Conservation (phyloP, 768 basidiomycete species). For the Rhizopogon salebrosus region DNA sequence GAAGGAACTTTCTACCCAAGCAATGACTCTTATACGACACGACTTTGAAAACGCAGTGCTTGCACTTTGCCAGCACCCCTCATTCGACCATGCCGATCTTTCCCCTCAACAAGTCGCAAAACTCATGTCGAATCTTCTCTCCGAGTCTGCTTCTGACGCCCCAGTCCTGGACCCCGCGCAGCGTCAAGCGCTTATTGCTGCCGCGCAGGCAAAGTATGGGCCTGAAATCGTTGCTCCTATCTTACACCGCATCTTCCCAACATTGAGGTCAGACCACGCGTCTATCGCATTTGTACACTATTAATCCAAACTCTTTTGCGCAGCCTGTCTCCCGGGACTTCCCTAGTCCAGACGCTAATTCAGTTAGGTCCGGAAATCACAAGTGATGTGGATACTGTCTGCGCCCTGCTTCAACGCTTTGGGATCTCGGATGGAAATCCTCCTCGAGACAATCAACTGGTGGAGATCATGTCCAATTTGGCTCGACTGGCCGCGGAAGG, state of each 20-base stretch:
- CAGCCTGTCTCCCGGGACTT: constrained; percentile 63
- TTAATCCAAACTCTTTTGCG: constrained; percentile 9
- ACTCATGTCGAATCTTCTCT: constrained; percentile 76
- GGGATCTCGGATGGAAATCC: constrained; percentile 68
- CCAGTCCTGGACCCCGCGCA: constrained; percentile 70
- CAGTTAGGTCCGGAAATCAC: constrained; percentile 80
- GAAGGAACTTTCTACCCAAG: constrained; percentile 54
- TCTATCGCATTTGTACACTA: constrained; percentile 9
- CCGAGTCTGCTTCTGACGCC: constrained; percentile 60
- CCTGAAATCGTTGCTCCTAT: constrained; percentile 71
- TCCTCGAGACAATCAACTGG: constrained; percentile 63
- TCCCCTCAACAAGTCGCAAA: constrained; percentile 70
- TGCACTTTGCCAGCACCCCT: constrained; percentile 72
- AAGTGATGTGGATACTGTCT: constrained; percentile 63
- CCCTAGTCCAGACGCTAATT: constrained; percentile 69
- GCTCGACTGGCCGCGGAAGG: constrained; percentile 72
- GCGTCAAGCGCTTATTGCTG: constrained; percentile 68
- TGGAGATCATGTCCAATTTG: constrained; percentile 66
- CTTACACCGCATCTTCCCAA: constrained; percentile 68
- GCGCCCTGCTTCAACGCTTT: constrained; percentile 67
- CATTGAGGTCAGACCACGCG: constrained; percentile 50
- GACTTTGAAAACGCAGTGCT: constrained; percentile 79
- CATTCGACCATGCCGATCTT: constrained; percentile 79
- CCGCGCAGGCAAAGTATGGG: constrained; percentile 77
- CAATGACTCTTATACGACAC: constrained; percentile 60